Evolutionary conservation across 495 filamentous ascomycete genomes (phyloP).

Genomic region (Barbatosphaeria neglecta): DNA sequence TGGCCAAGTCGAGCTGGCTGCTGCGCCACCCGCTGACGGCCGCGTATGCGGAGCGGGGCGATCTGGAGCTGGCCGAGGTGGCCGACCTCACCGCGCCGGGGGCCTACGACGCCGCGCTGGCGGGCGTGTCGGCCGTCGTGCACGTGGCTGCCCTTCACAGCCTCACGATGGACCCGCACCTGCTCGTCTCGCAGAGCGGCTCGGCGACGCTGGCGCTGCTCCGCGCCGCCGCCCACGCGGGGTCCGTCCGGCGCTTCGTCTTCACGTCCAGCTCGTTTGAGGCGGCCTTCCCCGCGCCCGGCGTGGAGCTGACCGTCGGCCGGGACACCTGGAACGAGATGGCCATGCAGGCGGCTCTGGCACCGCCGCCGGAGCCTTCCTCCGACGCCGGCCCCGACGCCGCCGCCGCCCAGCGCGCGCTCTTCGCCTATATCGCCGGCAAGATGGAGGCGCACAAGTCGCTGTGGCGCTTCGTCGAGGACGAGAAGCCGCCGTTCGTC

Average conservation of each 20-base stretch:
- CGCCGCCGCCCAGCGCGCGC: not conserved
- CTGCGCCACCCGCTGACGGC: constrained; percentile 19
- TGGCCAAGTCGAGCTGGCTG: constrained; percentile 28
- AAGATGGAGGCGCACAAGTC: constrained; percentile 15
- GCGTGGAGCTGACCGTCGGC: constrained; percentile 16
- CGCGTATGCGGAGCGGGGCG: constrained; percentile 19
- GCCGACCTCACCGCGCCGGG: constrained; percentile 20
- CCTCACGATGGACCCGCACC: constrained; percentile 21
- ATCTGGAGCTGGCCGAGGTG: constrained; percentile 25
- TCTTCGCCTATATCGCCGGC: constrained; percentile 9
- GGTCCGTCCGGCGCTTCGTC: constrained; percentile 36
- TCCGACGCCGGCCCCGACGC: too few relatives aligned
- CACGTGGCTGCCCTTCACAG: constrained; percentile 34
- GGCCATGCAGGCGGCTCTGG: constrained; percentile 21
- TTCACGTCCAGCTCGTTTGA: constrained; percentile 34
- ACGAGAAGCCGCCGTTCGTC: constrained; percentile 8
- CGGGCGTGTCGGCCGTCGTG: constrained; percentile 20
- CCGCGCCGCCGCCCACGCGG: constrained; percentile 26
- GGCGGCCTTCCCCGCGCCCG: constrained; percentile 14
- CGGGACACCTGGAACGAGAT: constrained; percentile 34
- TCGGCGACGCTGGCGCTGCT: constrained; percentile 25
- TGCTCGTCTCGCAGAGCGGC: constrained; percentile 27
- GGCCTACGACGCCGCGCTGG: constrained; percentile 28
- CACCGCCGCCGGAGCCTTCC: not conserved
- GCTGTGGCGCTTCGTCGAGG: constrained; percentile 13